Base-by-base conservation (phyloP, 805 yeast genomes). In the Candida piceae region DNA sequence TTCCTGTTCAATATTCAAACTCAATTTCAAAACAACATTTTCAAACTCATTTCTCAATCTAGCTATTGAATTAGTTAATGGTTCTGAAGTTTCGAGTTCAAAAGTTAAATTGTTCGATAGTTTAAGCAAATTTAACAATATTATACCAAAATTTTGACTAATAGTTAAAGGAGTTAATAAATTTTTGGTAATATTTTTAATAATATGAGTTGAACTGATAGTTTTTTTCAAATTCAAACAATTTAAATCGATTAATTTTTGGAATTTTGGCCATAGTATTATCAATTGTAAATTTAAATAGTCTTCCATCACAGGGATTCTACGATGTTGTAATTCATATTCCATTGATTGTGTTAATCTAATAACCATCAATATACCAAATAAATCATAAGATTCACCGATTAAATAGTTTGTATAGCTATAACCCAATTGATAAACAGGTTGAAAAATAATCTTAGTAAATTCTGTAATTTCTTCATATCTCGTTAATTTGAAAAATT, bases 241-340 rank as follows among this genome's bases (percentile, higher is more conserved):
- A 49, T 90, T 85, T 23, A 74, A 62, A 55, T 88, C 96, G 29
- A 89, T 72, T 23, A 86, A 66, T 31, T 68, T 70, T 50, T 88
- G 89, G 52, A 89, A 84, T 40, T 74, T 77, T 0, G 97, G 96
- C 97, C 97, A 93, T 31, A 90, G 62, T 4, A 72, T 57, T 35
- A 86, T 73, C 42, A 80, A 59, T 44, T 83, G 77, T 12, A 75
- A 66, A 48, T 83, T 78, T 45, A 82, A 67, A 55, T 82, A 84
- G 41, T 77, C 84, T 44, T 80, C 86, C 57, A 79, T 63, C 5
- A 78, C 78, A 0, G 94, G 89, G 2, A 83, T 76, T 39, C 73
- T 74, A 40, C 84, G 70, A 43, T 75, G 80, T 52, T 84, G 89
- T 17, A 84, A 62, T 44, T 77, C 80, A 37, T 72, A 71, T 42